Evolutionary conservation across 2,329 filamentous ascomycete species (phyloP).

Genomic region (Zalaria sp.): DNA sequence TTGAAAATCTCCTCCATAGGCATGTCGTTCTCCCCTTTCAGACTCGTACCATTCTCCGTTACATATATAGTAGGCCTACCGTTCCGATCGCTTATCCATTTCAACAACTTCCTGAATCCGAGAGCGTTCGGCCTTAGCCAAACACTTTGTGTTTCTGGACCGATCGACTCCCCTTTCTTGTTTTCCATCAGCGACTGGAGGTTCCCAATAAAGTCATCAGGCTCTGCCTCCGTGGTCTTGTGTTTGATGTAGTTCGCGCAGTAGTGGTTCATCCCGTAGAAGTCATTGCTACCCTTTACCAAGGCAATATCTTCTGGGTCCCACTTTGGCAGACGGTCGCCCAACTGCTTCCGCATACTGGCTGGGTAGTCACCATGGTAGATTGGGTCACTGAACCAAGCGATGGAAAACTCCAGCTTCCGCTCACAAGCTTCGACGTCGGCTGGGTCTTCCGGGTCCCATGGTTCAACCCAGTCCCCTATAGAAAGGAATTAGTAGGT

Average conservation of each 20-base stretch:
- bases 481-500: background rate
- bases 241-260: conserved; percentile 77
- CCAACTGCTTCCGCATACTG: conserved; percentile 21
- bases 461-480: conserved; percentile 65
- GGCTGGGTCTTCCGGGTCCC: conserved; percentile 60
- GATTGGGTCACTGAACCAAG: conserved; percentile 79
- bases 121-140: conserved; percentile 67
- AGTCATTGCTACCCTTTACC: conserved; percentile 80
- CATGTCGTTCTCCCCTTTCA: conserved; percentile 65
- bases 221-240: conserved; percentile 44
- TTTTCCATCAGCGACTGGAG: conserved; percentile 52
- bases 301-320: conserved; percentile 56
- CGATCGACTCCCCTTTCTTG: conserved; percentile 29
- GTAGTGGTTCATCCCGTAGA: conserved; percentile 79
- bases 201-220: conserved; percentile 61
- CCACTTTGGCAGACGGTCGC: conserved; percentile 12
- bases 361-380: conserved; percentile 63
- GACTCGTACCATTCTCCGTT: conserved; percentile 75
- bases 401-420: conserved; percentile 77
- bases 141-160: conserved; percentile 65
- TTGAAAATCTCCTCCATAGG: conserved; percentile 55
- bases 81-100: conserved; percentile 68
- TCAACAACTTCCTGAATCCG: conserved; percentile 64
- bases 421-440: conserved; percentile 66
- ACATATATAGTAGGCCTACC: conserved; percentile 66